Percentiles rank a stretch among this genome's conserved stretches.
These are phyloP conservation scores for Pythium guiyangense DNA, from an alignment of 352 stramenopile species.

Conservation along the genomic window DNA sequence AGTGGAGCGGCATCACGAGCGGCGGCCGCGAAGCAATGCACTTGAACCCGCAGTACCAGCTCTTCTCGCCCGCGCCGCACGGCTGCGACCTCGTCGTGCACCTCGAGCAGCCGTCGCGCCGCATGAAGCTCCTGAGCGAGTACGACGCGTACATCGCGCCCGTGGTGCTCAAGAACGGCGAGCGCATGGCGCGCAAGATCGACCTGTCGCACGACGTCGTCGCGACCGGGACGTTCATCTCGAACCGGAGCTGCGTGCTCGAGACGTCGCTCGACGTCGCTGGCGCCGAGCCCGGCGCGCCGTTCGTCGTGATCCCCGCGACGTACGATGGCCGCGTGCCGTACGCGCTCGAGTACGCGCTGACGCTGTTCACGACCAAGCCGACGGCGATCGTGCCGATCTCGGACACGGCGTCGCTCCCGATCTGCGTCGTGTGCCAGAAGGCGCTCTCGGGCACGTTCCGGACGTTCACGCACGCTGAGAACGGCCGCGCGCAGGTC, in stretches of 20 bases:
- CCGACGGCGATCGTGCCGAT: slow-evolving; percentile 54
- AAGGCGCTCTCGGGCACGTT: slow-evolving; percentile 57
- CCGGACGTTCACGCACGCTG: slow-evolving; percentile 57
- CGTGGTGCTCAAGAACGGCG: slow-evolving; percentile 71
- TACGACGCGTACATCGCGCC: slow-evolving; percentile 76
- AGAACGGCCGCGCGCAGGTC: slow-evolving; percentile 46
- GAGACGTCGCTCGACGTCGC: slow-evolving; percentile 36
- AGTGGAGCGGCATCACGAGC: slow-evolving; percentile 81
- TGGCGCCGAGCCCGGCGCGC: slow-evolving; percentile 28
- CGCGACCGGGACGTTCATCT: slow-evolving; percentile 82
- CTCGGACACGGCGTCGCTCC: slow-evolving; percentile 54
- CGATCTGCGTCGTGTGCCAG: slow-evolving; percentile 65
- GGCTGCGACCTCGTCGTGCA: slow-evolving; percentile 52
- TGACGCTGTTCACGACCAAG: slow-evolving; percentile 61
- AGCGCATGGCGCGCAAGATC: slow-evolving; percentile 67
- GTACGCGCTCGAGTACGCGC: slow-evolving; percentile 40
- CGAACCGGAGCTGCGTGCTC: slow-evolving; percentile 72
- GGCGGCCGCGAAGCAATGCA: slow-evolving; percentile 79
- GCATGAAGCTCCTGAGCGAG: slow-evolving; percentile 68
- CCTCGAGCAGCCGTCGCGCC: slow-evolving; percentile 72
- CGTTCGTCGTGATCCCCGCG: slow-evolving; percentile 60
- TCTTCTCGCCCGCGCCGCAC: slow-evolving; percentile 56
- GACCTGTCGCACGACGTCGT: slow-evolving; percentile 76
- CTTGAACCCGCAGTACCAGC: slow-evolving; percentile 81
- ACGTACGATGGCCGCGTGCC: slow-evolving; percentile 61